These are phyloP conservation scores for Melanomma pulvis-pyrius DNA, from an alignment of 495 filamentous ascomycete genomes.

Conservation along the genomic window DNA sequence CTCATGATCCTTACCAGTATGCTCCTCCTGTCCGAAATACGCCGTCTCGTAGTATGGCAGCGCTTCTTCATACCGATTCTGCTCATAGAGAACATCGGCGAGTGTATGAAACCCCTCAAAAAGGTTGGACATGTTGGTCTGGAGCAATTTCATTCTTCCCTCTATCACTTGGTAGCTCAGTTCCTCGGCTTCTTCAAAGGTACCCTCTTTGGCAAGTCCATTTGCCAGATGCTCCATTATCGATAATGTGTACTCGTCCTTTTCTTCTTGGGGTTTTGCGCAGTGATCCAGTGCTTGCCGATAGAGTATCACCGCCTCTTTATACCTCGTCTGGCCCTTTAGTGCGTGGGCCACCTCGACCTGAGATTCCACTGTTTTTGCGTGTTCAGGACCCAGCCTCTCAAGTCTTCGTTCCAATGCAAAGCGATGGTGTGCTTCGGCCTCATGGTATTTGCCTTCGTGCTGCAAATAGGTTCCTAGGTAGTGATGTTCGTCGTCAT, in stretches of 20 bases:
- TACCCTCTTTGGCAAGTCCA: neutral
- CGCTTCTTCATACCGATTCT: neutral
- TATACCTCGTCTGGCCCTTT: neutral
- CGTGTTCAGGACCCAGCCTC: neutral
- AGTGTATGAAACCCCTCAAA: neutral
- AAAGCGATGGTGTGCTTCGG: neutral
- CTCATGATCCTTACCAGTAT: no score
- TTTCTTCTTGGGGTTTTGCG: neutral
- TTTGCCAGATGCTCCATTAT: neutral
- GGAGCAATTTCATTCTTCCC: neutral
- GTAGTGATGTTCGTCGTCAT: neutral
- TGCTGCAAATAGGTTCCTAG: neutral
- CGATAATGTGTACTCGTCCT: neutral
- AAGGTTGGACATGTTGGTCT: neutral
- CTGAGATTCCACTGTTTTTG: neutral
- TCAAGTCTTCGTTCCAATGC: neutral
- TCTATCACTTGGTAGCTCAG: neutral
- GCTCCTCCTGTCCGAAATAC: neutral
- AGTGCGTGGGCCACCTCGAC: neutral
- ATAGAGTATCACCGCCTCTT: slow-evolving; percentile 7
- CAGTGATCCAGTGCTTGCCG: neutral
- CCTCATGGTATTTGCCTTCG: neutral
- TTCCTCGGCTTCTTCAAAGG: neutral
- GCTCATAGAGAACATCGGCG: neutral
- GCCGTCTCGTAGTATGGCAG: neutral